phyloP scores from a whole-genome alignment of 441 rosid genomes.

The Bruguiera hainesii region DNA sequence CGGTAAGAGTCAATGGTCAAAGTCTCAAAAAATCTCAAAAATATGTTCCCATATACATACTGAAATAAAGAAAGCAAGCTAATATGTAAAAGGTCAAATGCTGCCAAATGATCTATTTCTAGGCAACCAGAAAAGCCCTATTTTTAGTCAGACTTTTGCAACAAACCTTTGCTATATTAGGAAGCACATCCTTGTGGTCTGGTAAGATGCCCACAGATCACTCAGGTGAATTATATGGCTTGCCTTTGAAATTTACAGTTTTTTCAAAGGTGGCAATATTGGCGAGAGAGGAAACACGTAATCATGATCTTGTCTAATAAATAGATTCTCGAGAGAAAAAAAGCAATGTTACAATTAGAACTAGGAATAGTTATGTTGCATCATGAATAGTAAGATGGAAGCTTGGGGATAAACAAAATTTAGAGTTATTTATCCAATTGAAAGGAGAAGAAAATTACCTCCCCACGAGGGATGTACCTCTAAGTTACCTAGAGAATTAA shows the following conservation, averaged over 20 bases:
- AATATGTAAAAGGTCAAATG: too few relatives aligned
- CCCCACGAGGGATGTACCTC: slow-evolving; percentile 39
- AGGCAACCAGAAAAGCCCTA: too few relatives aligned
- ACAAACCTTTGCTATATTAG: slow-evolving; percentile 81
- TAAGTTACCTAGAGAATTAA: slow-evolving; percentile 32
- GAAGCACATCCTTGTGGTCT: slow-evolving; percentile 72
- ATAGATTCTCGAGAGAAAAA: slow-evolving; percentile 41
- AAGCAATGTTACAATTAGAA: background rate
- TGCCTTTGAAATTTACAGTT: slow-evolving; percentile 49
- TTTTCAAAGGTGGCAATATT: slow-evolving; percentile 44
- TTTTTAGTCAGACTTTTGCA: slow-evolving; percentile 5
- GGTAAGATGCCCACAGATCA: slow-evolving; percentile 81
- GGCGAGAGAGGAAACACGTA: slow-evolving; percentile 70
- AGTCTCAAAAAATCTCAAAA: too few relatives aligned
- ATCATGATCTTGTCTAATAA: slow-evolving; percentile 43
- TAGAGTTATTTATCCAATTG: too few relatives aligned
- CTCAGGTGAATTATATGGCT: slow-evolving; percentile 41
- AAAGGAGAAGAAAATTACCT: background rate
- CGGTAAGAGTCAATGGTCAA: too few relatives aligned
- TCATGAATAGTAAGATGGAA: background rate
- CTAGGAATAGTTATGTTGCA: background rate
- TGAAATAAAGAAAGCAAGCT: too few relatives aligned
- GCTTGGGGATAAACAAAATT: background rate
- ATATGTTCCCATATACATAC: too few relatives aligned
- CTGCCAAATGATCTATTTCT: too few relatives aligned